Evolutionary conservation across 1,284 basidiomycete species (phyloP).

Genomic region (Xerocomus nothofagi): DNA sequence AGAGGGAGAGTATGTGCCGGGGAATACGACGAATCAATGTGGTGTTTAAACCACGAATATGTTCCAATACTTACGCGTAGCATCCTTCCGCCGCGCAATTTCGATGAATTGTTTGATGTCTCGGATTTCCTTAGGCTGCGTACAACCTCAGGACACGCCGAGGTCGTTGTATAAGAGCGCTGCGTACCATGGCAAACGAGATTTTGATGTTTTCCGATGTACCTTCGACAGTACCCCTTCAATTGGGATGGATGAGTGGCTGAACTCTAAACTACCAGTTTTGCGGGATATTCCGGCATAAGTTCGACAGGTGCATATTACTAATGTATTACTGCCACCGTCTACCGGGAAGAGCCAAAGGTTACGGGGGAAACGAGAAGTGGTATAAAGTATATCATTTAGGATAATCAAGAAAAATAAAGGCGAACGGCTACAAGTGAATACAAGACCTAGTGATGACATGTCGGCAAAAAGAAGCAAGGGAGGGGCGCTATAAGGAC

Average conservation of each 20-base stretch:
- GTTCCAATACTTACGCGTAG: slow-evolving; percentile 54
- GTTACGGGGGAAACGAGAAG: not conserved
- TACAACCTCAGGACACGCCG: slow-evolving; percentile 7
- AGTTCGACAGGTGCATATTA: no score
- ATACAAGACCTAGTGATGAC: slow-evolving; percentile 22
- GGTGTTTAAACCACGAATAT: slow-evolving; percentile 18
- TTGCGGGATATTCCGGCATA: slow-evolving; percentile 19
- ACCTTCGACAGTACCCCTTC: not conserved
- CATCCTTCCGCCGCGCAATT: slow-evolving; percentile 90
- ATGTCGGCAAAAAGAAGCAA: slow-evolving; percentile 1
- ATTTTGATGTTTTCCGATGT: slow-evolving; percentile 3
- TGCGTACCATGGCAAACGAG: slow-evolving; percentile 28
- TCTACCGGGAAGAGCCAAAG: no score
- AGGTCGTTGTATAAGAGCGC: not conserved
- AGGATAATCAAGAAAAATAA: slow-evolving; percentile 1
- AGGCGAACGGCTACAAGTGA: slow-evolving; percentile 22
- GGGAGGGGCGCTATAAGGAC: not conserved
- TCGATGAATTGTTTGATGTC: slow-evolving; percentile 99
- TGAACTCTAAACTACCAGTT: slow-evolving; percentile 36
- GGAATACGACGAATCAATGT: not conserved
- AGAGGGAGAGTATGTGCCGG: not conserved
- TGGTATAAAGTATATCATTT: not conserved
- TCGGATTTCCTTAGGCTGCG: slow-evolving; percentile 93
- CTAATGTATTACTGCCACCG: no score
- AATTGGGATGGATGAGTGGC: slow-evolving; percentile 22